These are phyloP conservation scores for Aspergillus aculeatus DNA, from an alignment of 2,329 filamentous ascomycete species.

Conservation along the genomic window DNA sequence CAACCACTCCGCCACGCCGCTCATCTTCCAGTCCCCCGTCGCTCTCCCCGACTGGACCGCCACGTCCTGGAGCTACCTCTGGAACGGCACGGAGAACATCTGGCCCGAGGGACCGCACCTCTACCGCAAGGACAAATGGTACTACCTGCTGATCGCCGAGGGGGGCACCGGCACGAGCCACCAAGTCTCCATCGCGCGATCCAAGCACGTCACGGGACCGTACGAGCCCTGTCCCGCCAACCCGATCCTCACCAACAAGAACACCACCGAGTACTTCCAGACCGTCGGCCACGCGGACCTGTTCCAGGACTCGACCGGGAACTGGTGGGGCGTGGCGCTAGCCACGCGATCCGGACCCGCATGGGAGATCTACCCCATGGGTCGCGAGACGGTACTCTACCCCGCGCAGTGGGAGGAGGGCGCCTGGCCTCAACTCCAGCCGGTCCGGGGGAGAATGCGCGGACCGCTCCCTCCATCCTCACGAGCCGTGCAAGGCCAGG, in stretches of 20 bases:
- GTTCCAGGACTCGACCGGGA: slow-evolving; percentile 51
- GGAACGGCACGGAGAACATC: slow-evolving; percentile 51
- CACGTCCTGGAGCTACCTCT: slow-evolving; percentile 21
- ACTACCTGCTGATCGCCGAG: slow-evolving; percentile 31
- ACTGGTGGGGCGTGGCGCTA: slow-evolving; percentile 56
- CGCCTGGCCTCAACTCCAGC: slow-evolving; percentile 46
- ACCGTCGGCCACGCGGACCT: slow-evolving; percentile 59
- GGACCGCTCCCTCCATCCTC: slow-evolving; percentile 11
- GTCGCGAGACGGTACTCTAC: slow-evolving; percentile 53
- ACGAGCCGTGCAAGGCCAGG: slow-evolving; percentile 9
- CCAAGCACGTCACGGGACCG: slow-evolving; percentile 34
- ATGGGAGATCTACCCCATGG: slow-evolving; percentile 52
- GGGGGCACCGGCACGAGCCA: slow-evolving; percentile 31
- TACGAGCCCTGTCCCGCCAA: slow-evolving; percentile 43
- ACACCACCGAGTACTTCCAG: slow-evolving; percentile 46
- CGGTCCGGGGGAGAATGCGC: slow-evolving; percentile 15
- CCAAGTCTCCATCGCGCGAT: slow-evolving; percentile 31
- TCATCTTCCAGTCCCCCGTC: slow-evolving; percentile 13
- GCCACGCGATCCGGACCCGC: slow-evolving; percentile 39
- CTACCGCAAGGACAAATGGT: slow-evolving; percentile 31
- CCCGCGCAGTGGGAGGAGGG: slow-evolving; percentile 50
- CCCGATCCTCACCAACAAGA: slow-evolving; percentile 42
- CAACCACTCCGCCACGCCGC: neutral
- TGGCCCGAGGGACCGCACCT: slow-evolving; percentile 33
- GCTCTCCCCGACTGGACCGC: slow-evolving; percentile 30